Evolutionary conservation across 768 basidiomycete species (phyloP).

Genomic region (Mycena maculata): DNA sequence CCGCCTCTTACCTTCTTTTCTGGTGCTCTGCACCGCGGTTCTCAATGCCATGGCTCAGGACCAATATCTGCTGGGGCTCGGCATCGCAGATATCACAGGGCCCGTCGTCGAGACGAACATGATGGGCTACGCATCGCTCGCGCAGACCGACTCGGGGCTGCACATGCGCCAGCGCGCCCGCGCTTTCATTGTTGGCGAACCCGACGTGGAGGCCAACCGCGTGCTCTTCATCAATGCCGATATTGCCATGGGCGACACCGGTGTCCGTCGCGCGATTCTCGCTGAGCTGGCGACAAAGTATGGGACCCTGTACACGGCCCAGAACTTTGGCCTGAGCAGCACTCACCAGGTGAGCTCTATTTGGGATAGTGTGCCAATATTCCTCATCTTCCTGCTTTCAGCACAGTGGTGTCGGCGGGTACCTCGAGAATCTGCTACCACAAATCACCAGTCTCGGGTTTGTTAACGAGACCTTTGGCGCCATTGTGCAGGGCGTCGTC

Average conservation of each 20-base stretch:
- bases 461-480: conserved; percentile 76
- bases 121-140: conserved; percentile 80
- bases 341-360: no score
- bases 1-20: conserved; percentile 28
- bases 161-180: conserved; percentile 86
- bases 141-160: conserved; percentile 78
- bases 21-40: conserved; percentile 25
- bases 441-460: conserved; percentile 82
- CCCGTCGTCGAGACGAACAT: conserved; percentile 87
- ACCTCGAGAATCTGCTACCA: conserved; percentile 81
- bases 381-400: no score
- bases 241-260: conserved; percentile 86
- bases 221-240: conserved; percentile 86
- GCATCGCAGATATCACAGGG: conserved; percentile 70
- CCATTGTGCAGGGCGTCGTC: conserved; percentile 78
- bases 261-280: conserved; percentile 77
- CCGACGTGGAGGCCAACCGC: conserved; percentile 64
- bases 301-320: conserved; percentile 72
- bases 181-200: conserved; percentile 79
- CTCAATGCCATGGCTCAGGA: conserved; percentile 42
- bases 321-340: conserved; percentile 80
- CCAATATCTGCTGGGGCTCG: conserved; percentile 70
- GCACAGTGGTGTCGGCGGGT: conserved; percentile 77
- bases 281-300: conserved; percentile 64
- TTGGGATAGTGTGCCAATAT: no score